A percentile compares a stretch with the other conserved stretches of the same genome.
Conservation (phyloP, 1,139 yeast genomes). For the Debaryomyces nepalensis region DNA sequence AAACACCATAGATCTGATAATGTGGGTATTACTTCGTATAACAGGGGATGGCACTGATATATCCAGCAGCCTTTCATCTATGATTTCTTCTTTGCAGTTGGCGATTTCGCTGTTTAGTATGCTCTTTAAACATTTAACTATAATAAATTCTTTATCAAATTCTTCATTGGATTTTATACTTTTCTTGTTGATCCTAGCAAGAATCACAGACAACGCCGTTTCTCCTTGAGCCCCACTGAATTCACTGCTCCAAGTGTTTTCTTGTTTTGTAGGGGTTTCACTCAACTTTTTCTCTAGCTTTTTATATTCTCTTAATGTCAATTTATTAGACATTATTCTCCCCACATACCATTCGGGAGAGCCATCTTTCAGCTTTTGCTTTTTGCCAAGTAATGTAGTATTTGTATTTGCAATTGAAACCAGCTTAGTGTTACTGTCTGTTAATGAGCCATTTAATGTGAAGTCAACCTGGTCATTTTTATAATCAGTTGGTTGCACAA, state of each 20-base stretch:
- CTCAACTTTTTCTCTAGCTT: slow-evolving; percentile 40
- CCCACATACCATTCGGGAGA: slow-evolving; percentile 51
- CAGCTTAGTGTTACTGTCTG: slow-evolving; percentile 3
- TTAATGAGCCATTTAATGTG: slow-evolving; percentile 5
- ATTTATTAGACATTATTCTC: slow-evolving; percentile 40
- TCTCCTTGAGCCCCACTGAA: slow-evolving; percentile 50
- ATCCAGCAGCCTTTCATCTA: neutral
- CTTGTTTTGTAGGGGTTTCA: slow-evolving; percentile 26
- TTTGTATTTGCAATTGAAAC: slow-evolving; percentile 13
- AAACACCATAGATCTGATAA: slow-evolving; percentile 41
- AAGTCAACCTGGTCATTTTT: neutral
- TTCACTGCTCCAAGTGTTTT: slow-evolving; percentile 34
- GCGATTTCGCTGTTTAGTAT: slow-evolving; percentile 31
- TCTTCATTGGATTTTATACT: slow-evolving; percentile 52
- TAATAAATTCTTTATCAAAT: slow-evolving; percentile 45
- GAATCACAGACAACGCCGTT: slow-evolving; percentile 47
- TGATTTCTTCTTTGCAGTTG: slow-evolving; percentile 19
- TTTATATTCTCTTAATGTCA: slow-evolving; percentile 39
- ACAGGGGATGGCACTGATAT: slow-evolving; percentile 4
- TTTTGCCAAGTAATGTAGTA: slow-evolving; percentile 16
- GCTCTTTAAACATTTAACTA: slow-evolving; percentile 44
- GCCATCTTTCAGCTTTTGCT: slow-evolving; percentile 38
- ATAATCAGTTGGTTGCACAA: neutral
- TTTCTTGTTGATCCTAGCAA: slow-evolving; percentile 45
- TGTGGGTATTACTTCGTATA: slow-evolving; percentile 33